Evolutionary conservation across 208 protist genomes (phyloP).

Genomic region (Zelonia costaricensis): DNA sequence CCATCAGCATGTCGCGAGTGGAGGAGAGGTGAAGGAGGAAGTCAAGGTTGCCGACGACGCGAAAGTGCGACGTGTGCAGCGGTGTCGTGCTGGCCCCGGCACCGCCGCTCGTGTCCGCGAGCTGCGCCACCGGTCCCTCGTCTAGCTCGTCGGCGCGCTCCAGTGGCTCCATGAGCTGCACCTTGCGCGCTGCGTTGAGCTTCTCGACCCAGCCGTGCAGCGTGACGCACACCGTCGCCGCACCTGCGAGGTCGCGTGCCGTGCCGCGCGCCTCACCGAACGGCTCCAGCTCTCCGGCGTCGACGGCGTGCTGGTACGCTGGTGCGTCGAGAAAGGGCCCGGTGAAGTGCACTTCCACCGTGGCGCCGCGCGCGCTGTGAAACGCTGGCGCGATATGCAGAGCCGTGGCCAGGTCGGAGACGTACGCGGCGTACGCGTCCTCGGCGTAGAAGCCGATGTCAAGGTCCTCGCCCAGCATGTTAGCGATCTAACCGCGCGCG

Average conservation of each 20-base stretch:
- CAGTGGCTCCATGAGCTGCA: slow-evolving; percentile 26
- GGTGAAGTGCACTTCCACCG: slow-evolving; percentile 44
- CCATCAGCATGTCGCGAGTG: background rate
- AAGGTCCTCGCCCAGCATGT: slow-evolving; percentile 29
- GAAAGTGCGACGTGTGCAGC: slow-evolving; percentile 1
- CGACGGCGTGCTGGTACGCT: slow-evolving; percentile 7
- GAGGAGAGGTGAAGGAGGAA: slow-evolving; percentile 25
- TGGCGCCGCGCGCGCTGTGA: slow-evolving; percentile 36
- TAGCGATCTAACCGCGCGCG: no score
- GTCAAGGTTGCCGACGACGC: slow-evolving; percentile 21
- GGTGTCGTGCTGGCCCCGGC: background rate
- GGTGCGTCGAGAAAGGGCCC: slow-evolving; percentile 15
- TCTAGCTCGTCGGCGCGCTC: background rate
- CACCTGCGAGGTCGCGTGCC: background rate
- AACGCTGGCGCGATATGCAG: slow-evolving; percentile 30
- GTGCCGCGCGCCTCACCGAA: background rate
- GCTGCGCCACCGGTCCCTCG: background rate
- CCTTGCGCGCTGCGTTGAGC: slow-evolving; percentile 18
- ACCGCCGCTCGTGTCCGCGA: background rate
- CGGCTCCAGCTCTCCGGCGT: background rate
- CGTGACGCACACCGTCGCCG: background rate
- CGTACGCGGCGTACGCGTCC: slow-evolving; percentile 45
- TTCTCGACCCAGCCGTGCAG: slow-evolving; percentile 49
- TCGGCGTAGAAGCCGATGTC: slow-evolving; percentile 46
- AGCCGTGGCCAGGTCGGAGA: slow-evolving; percentile 19